These are phyloP conservation scores for Tetracentron sinense DNA, from an alignment of 164 flowering plant species.

Conservation along the genomic window DNA sequence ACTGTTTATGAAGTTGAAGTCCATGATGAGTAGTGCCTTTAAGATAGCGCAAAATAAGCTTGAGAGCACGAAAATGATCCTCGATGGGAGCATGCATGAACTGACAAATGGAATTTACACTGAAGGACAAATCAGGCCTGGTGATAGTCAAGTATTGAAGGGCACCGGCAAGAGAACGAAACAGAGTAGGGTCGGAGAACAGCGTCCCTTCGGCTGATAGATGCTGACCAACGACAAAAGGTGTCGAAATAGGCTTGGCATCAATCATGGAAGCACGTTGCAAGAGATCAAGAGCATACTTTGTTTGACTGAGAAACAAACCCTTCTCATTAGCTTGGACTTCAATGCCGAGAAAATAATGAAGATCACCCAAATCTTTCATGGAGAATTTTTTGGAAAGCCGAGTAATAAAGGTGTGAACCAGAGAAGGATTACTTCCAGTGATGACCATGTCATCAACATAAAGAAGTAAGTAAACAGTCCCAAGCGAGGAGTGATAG, in stretches of 20 bases:
- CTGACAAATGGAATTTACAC: neutral
- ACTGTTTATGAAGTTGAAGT: no score
- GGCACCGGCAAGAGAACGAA: slow-evolving; percentile 4
- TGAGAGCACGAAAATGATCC: neutral
- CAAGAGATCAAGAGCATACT: slow-evolving; percentile 4
- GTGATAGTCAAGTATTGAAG: slow-evolving; percentile 7
- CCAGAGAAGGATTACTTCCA: no score
- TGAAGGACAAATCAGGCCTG: slow-evolving; percentile 1
- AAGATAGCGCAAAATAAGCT: slow-evolving; percentile 1
- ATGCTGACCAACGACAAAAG: neutral
- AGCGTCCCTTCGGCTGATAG: neutral
- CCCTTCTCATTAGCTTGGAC: no score
- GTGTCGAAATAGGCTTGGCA: neutral
- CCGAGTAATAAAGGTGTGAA: no score
- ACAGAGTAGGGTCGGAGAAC: neutral
- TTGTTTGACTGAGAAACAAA: neutral
- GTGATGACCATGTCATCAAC: no score
- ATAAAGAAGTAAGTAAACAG: no score
- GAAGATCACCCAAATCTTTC: no score
- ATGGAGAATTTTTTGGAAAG: no score
- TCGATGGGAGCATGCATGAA: neutral
- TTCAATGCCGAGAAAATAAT: no score
- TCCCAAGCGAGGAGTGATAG: no score
- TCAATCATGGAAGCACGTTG: neutral
- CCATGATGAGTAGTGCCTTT: neutral